Percentiles rank a stretch among this genome's conserved stretches.
Conservation (phyloP, 805 yeast species). For the Saccharomycopsis sp. region DNA sequence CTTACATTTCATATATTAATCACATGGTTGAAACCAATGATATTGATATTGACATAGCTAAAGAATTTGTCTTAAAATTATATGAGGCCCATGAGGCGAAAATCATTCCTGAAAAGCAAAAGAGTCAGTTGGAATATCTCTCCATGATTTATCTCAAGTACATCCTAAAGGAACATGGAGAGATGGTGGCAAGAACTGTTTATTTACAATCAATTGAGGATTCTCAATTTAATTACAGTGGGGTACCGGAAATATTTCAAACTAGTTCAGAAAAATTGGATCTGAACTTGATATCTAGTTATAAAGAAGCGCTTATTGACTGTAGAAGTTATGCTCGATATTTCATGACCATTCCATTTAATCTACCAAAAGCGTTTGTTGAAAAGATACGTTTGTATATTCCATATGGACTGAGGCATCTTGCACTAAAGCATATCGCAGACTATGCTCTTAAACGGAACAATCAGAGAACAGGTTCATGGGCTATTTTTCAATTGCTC, state of each 20-base stretch:
- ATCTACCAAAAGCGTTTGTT: neutral
- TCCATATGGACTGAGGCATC: slow-evolving; percentile 7
- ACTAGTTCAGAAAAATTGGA: neutral
- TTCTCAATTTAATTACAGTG: slow-evolving; percentile 6
- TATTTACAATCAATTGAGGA: slow-evolving; percentile 11
- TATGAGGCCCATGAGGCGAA: slow-evolving; percentile 9
- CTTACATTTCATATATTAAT: slow-evolving; percentile 5
- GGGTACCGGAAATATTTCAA: slow-evolving; percentile 11
- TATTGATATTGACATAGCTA: slow-evolving; percentile 1
- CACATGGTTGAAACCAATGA: slow-evolving; percentile 3
- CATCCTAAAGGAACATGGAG: neutral
- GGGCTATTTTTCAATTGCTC: slow-evolving; percentile 12
- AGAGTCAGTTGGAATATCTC: slow-evolving; percentile 9
- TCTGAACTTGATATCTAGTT: neutral
- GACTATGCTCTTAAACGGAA: slow-evolving; percentile 7
- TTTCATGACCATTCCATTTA: slow-evolving; percentile 18
- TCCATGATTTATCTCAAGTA: slow-evolving; percentile 19
- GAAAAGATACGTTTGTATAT: slow-evolving; percentile 11
- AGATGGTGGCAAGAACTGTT: slow-evolving; percentile 2
- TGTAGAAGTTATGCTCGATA: slow-evolving; percentile 5
- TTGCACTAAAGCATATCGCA: slow-evolving; percentile 15
- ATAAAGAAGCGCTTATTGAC: neutral
- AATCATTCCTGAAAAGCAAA: neutral
- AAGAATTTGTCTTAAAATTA: slow-evolving; percentile 7
- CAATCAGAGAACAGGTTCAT: neutral